phyloP scores from a whole-genome alignment of 2,329 filamentous ascomycete species.

The Colletotrichum sp. region DNA sequence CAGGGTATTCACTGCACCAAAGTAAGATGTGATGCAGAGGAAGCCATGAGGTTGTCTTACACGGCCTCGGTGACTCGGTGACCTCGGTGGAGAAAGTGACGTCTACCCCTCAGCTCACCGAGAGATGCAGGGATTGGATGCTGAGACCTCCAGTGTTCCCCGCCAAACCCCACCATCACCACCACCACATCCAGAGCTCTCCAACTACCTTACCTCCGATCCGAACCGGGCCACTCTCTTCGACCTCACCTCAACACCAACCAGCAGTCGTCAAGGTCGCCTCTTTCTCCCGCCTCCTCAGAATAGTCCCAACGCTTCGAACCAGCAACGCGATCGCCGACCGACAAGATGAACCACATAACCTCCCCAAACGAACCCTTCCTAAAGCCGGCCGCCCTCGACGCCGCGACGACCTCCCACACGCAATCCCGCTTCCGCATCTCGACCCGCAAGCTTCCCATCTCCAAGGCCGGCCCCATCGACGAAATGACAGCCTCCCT shows the following conservation, averaged over 20 bases:
- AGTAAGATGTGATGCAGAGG: not conserved
- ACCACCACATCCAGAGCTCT: conserved; percentile 3
- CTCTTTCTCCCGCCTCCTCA: not conserved
- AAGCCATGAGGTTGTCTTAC: not conserved
- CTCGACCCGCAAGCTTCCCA: conserved; percentile 87
- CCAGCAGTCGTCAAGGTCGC: not conserved
- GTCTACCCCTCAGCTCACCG: not conserved
- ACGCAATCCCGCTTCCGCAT: conserved; percentile 74
- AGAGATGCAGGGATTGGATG: conserved; percentile 1
- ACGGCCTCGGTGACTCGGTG: not conserved
- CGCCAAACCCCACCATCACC: conserved; percentile 20
- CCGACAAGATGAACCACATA: conserved; percentile 42
- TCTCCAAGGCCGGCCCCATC: conserved; percentile 90
- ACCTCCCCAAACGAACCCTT: conserved; percentile 56
- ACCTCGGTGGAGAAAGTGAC: not conserved
- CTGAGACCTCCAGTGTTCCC: conserved; percentile 4
- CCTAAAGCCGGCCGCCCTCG: conserved; percentile 54
- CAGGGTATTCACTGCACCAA: not conserved
- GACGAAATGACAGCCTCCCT: conserved; percentile 81
- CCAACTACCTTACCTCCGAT: conserved; percentile 4
- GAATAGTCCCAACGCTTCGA: not conserved
- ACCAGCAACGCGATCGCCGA: conserved; percentile 1
- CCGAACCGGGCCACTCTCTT: not conserved
- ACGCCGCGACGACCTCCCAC: conserved; percentile 61
- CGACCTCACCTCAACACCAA: not conserved